These are phyloP conservation scores for Penicillium subrubescens DNA, from an alignment of 495 filamentous ascomycete genomes.

Conservation along the genomic window DNA sequence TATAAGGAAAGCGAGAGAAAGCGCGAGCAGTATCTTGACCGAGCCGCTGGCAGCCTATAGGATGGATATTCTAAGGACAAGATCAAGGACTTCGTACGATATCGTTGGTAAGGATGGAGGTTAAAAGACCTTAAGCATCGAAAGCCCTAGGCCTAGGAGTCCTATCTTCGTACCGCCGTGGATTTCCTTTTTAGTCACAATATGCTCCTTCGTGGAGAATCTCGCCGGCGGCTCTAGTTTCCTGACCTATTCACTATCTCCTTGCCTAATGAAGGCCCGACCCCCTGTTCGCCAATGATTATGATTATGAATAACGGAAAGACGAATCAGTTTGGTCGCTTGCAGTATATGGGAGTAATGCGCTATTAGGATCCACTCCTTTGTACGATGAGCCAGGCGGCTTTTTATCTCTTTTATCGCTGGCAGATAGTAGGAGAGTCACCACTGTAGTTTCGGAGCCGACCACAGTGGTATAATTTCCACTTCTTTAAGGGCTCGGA, in stretches of 20 bases:
- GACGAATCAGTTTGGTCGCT: neutral
- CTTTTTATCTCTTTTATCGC: neutral
- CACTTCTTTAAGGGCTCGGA: neutral
- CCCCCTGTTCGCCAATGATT: neutral
- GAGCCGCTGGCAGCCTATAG: neutral
- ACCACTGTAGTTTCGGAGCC: neutral
- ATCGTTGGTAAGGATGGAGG: neutral
- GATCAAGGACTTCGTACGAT: neutral
- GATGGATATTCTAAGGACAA: neutral
- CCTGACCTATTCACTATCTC: neutral
- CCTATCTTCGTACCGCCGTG: neutral
- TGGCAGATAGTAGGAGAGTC: neutral
- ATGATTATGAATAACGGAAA: neutral
- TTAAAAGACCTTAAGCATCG: neutral
- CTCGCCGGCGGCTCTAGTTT: neutral
- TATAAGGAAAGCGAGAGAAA: neutral
- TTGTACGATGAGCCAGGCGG: neutral
- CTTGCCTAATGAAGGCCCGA: neutral
- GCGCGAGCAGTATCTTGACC: neutral
- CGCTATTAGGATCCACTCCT: neutral
- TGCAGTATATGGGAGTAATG: neutral
- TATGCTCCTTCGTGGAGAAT: neutral
- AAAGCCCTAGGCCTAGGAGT: neutral
- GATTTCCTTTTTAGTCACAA: neutral
- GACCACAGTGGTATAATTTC: neutral